Percentiles rank a stretch among this genome's conserved stretches.
These are phyloP conservation scores for Sugiyamaella lignohabitans DNA, from an alignment of 805 yeast genomes.

Conservation along the genomic window DNA sequence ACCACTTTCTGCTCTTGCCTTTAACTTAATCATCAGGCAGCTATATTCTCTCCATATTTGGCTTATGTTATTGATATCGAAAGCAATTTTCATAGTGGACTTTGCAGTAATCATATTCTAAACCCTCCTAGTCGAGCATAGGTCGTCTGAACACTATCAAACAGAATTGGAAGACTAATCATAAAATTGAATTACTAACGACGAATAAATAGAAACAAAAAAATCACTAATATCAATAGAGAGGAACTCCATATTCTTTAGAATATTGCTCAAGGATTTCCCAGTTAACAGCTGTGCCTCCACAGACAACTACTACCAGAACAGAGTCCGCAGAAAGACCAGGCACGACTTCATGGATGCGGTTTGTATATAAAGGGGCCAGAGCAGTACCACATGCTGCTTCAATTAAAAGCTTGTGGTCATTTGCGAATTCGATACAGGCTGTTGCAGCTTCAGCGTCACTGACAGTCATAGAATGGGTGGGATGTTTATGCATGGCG, in stretches of 20 bases:
- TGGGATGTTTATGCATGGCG: constrained; percentile 36
- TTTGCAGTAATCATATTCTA: no score
- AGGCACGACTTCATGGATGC: constrained; percentile 21
- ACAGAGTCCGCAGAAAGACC: constrained; percentile 35
- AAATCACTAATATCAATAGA: constrained; percentile 3
- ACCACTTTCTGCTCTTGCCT: no score
- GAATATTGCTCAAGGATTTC: constrained; percentile 23
- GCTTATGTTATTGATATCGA: no score
- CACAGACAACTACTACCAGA: constrained; percentile 54
- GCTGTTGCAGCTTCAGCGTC: constrained; percentile 54
- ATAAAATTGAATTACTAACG: background rate
- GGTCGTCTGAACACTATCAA: no score
- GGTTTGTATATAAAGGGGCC: constrained; percentile 35
- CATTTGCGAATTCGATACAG: constrained; percentile 44
- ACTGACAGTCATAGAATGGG: constrained; percentile 39
- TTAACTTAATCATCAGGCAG: no score
- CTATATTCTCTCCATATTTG: no score
- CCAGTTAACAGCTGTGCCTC: constrained; percentile 38
- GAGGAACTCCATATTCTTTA: constrained; percentile 18
- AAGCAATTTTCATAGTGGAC: no score
- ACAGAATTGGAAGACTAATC: background rate
- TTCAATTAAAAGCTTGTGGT: constrained; percentile 49
- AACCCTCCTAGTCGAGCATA: no score
- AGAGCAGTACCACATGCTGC: constrained; percentile 73
- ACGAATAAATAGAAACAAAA: background rate